Conservation (phyloP, 257 asterid genomes). For the Forsythia viridissima region DNA sequence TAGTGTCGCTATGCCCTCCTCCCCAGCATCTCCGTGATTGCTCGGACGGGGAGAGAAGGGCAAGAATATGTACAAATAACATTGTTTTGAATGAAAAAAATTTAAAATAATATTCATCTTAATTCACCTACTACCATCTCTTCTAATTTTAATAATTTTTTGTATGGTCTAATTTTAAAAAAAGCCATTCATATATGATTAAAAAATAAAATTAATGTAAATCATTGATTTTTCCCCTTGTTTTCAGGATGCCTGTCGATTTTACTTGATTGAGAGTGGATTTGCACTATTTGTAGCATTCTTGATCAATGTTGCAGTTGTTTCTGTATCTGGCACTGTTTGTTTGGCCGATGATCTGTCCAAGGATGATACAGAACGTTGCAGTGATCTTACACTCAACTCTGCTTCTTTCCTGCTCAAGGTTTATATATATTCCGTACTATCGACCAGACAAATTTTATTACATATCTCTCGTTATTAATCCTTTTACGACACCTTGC, state of each 20-base stretch:
- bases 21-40: too few species aligned
- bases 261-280: slow-evolving; percentile 81
- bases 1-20: not conserved
- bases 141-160: too few species aligned
- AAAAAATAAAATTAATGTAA: not conserved
- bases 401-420: slow-evolving; percentile 90
- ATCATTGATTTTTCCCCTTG: not conserved
- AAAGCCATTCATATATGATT: too few species aligned
- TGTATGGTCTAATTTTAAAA: too few species aligned
- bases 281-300: slow-evolving; percentile 74
- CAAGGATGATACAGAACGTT: slow-evolving; percentile 32
- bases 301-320: slow-evolving; percentile 69
- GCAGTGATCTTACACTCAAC: slow-evolving; percentile 71
- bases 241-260: slow-evolving; percentile 82
- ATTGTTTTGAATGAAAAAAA: too few species aligned
- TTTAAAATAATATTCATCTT: too few species aligned
- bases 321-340: slow-evolving; percentile 82
- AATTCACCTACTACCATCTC: too few species aligned
- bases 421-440: slow-evolving; percentile 35
- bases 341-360: slow-evolving; percentile 49
- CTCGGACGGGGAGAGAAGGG: too few species aligned
- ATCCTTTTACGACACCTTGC: not conserved
- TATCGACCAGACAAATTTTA: not conserved
- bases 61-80: too few species aligned
- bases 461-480: not conserved